A percentile compares a stretch with the other conserved stretches of the same genome.
Conservation (phyloP, 805 yeast species). For the Kregervanrija delftensis region DNA sequence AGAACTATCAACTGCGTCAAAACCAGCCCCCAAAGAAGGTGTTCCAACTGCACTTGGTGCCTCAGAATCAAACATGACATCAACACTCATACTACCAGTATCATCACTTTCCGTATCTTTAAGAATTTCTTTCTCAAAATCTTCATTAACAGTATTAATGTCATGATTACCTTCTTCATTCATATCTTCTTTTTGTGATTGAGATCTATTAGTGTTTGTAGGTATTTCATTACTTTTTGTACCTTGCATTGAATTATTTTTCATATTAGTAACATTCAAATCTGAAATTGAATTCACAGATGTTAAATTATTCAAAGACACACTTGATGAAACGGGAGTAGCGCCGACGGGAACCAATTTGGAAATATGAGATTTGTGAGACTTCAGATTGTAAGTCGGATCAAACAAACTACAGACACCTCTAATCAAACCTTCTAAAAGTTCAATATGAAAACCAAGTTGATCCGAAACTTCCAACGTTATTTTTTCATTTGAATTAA, state of each 20-base stretch:
- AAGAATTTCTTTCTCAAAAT: slow-evolving; percentile 11
- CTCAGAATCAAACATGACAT: slow-evolving; percentile 22
- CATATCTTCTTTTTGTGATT: slow-evolving; percentile 1
- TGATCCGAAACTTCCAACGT: slow-evolving; percentile 20
- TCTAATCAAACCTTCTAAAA: slow-evolving; percentile 35
- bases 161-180: slow-evolving; percentile 4
- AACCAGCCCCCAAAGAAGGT: slow-evolving; percentile 29
- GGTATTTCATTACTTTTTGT: not conserved
- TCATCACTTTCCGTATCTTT: slow-evolving; percentile 9
- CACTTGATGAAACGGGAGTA: slow-evolving; percentile 15
- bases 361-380: slow-evolving; percentile 4
- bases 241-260: slow-evolving; percentile 1
- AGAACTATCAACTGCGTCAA: slow-evolving; percentile 39
- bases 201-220: too few species aligned
- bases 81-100: slow-evolving; percentile 17
- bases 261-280: slow-evolving; percentile 1
- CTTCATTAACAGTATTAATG: slow-evolving; percentile 14
- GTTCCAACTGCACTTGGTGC: slow-evolving; percentile 24
- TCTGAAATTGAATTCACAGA: slow-evolving; percentile 1
- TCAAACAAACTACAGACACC: slow-evolving; percentile 72
- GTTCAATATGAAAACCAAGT: slow-evolving; percentile 16
- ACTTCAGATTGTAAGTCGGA: slow-evolving; percentile 40
- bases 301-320: slow-evolving; percentile 14
- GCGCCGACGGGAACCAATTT: slow-evolving; percentile 1
- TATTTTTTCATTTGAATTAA: slow-evolving; percentile 37